Evolutionary conservation across 2,329 filamentous ascomycete species (phyloP).

Genomic region (Penicillium sp.): DNA sequence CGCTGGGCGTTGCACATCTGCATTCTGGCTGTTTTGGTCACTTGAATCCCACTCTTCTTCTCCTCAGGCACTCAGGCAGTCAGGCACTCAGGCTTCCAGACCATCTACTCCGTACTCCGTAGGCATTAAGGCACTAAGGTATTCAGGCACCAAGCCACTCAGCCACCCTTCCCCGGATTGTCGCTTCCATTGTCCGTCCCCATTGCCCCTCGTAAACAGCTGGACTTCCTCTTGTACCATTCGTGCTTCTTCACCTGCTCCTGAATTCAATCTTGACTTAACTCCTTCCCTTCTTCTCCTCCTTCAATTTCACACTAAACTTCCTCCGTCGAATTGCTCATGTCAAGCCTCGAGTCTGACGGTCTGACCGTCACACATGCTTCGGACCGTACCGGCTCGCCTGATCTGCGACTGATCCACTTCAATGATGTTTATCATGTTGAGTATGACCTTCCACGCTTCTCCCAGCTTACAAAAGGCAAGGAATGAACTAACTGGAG

Average conservation of each 20-base stretch:
- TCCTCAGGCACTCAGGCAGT: slow-evolving; percentile 11
- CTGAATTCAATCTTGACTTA: neutral
- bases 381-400: slow-evolving; percentile 50
- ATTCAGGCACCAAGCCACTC: neutral
- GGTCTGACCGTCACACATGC: slow-evolving; percentile 47
- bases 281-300: neutral
- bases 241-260: neutral
- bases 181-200: neutral
- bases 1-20: slow-evolving; percentile 16
- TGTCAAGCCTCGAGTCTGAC: slow-evolving; percentile 34
- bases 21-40: slow-evolving; percentile 1
- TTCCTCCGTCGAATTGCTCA: slow-evolving; percentile 12
- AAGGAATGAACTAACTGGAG: slow-evolving; percentile 1
- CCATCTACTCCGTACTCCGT: neutral
- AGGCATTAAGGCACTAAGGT: slow-evolving; percentile 13
- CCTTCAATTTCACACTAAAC: neutral
- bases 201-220: slow-evolving; percentile 14
- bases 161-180: slow-evolving; percentile 17
- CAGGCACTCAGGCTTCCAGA: slow-evolving; percentile 4
- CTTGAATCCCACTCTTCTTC: neutral
- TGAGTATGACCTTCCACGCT: slow-evolving; percentile 51
- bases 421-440: slow-evolving; percentile 96
- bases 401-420: slow-evolving; percentile 80
- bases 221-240: neutral
- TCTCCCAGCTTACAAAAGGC: neutral